Evolutionary conservation across 352 stramenopile genomes (phyloP), one percentile per base, ranked within the genome.

Genomic region (Phytophthora pseudosyringae): DNA sequence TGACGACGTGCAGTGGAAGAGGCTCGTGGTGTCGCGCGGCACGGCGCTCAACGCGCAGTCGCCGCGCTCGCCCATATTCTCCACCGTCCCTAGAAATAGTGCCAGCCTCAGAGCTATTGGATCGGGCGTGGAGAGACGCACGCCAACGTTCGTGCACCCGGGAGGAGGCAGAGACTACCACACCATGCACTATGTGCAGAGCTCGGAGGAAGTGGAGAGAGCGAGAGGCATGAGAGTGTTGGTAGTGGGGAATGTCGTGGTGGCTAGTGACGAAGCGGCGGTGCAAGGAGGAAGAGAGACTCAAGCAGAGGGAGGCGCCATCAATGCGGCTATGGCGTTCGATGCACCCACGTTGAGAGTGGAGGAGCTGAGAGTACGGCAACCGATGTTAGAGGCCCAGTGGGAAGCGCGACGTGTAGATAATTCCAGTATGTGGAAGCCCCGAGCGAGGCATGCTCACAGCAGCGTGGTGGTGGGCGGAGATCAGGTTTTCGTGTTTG

Each of bases 141-240:
- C 28, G 12, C 47, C 45, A 31, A 67, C 47, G 9, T 69, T 67
- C 3, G 38, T 58, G 36, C 66, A 71, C 33, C 45, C 61, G 13
- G 62, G 69, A 53, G 45, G 57, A 50, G 67, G 68, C 26, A 78
- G 84, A 35, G 79, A 89, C 58, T 81, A 88, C 57, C 81, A 90
- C 67, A 78, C 78, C 10, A 91, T 93, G 81, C 84, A 93, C 67
- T 93, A 93, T 54, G 68, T 91, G 7, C 59, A 78, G 31, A 58
- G 68, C 16, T 58, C 69, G 13, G 50, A 16, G 4, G 61, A 76
- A 28, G 76, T 89, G 12, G 76, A 83, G 48, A 45, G 31, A 5
- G 38, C 44, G 8, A 55, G 50, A 10, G 83, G 81, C 8, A 67
- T 87, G 47, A 71, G 81, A 46, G 78, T 92, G 53, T 73, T 92